These are phyloP conservation scores for Phytopythium boreale DNA, from an alignment of 352 stramenopile genomes.

Conservation along the genomic window DNA sequence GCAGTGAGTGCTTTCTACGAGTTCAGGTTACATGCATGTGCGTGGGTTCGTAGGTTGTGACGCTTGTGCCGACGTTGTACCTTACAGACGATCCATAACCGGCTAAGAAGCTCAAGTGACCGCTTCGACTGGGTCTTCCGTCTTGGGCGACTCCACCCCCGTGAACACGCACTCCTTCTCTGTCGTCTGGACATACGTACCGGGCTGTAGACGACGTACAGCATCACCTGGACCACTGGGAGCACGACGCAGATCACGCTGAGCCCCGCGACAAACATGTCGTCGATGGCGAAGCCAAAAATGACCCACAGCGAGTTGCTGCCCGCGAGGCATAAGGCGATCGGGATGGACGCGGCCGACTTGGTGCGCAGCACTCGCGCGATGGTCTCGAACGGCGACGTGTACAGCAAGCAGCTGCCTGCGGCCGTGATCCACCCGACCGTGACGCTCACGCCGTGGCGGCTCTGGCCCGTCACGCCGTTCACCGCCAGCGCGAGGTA, in stretches of 20 bases:
- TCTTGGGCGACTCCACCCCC: neutral
- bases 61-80: too few relatives aligned
- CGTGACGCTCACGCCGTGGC: slow-evolving; percentile 6
- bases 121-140: too few relatives aligned
- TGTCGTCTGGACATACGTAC: neutral
- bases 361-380: slow-evolving; percentile 16
- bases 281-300: slow-evolving; percentile 22
- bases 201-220: slow-evolving; percentile 31
- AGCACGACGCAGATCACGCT: slow-evolving; percentile 28
- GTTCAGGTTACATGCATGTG: too few relatives aligned
- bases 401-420: slow-evolving; percentile 22
- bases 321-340: slow-evolving; percentile 22
- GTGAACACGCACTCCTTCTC: neutral
- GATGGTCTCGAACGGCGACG: slow-evolving; percentile 18
- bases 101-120: too few relatives aligned
- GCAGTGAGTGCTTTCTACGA: too few relatives aligned
- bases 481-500: slow-evolving; percentile 16
- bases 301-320: slow-evolving; percentile 30
- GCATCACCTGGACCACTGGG: slow-evolving; percentile 28
- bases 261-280: slow-evolving; percentile 33
- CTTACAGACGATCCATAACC: too few relatives aligned
- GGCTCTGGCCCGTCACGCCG: slow-evolving; percentile 13
- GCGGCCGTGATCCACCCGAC: slow-evolving; percentile 11
- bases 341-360: slow-evolving; percentile 31
- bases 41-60: too few relatives aligned